Percentiles rank a stretch among this genome's conserved stretches.
phyloP scores from a whole-genome alignment of 2,329 filamentous ascomycete genomes.

The Dendrostoma leiphaemia region DNA sequence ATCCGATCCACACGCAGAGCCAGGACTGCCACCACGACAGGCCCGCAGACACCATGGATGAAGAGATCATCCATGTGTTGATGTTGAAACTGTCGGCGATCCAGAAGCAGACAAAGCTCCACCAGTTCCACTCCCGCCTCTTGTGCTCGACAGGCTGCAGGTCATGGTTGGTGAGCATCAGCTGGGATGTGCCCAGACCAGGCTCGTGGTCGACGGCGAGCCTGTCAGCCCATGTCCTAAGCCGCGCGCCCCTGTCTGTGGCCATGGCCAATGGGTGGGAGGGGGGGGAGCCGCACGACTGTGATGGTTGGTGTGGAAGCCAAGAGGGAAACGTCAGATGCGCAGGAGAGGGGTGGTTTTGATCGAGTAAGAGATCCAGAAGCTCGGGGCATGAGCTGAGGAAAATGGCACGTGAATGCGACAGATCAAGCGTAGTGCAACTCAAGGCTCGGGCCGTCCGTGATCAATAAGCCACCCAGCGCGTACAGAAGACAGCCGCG shows the following conservation, averaged over 20 bases:
- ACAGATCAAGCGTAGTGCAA: no score
- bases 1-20: slow-evolving; percentile 86
- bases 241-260: slow-evolving; percentile 33
- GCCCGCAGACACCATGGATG: slow-evolving; percentile 73
- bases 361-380: slow-evolving; percentile 8
- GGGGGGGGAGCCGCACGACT: background rate
- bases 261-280: slow-evolving; percentile 23
- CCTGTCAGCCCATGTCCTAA: slow-evolving; percentile 51
- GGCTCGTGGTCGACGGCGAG: slow-evolving; percentile 73
- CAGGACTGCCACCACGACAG: slow-evolving; percentile 91
- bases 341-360: background rate
- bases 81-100: slow-evolving; percentile 84
- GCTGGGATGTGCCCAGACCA: slow-evolving; percentile 72
- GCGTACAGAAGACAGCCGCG: background rate
- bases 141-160: slow-evolving; percentile 77
- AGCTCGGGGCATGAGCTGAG: background rate
- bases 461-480: background rate
- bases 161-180: slow-evolving; percentile 86
- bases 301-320: slow-evolving; percentile 1
- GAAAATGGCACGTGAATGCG: background rate
- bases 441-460: background rate
- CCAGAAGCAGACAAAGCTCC: slow-evolving; percentile 90
- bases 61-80: slow-evolving; percentile 93
- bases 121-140: slow-evolving; percentile 78
- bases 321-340: background rate